Evolutionary conservation across 352 stramenopile species (phyloP), one percentile per base, ranked within the genome.

Genomic region (Phytophthora cajani): DNA sequence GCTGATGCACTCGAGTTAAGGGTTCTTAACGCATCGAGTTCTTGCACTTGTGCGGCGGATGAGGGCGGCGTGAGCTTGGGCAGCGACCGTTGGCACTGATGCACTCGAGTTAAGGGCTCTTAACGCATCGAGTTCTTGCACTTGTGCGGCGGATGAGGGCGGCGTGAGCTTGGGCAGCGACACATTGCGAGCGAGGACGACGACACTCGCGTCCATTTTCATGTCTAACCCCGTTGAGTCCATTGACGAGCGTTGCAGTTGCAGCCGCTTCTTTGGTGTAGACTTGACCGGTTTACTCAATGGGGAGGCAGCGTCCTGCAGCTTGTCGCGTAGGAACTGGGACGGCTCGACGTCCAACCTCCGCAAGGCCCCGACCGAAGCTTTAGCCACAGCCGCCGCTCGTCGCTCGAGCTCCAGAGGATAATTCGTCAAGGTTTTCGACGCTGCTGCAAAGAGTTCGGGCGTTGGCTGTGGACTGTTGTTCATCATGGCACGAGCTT

Each of bases 351-450:
- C 52, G 36, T 86, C 69, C 17, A 85, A 52, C n/a, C 64, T 62
- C 7, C 70, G 72, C 11, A 72, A 62, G 19, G 59, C 49, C 8
- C 53, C 51, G 14, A 38, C 36, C 6, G 67, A 52, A 47, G 8
- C 30, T 55, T 58, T 44, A 10, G 32, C 44, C 21, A 49, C 70
- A n/a, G 30, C 57, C 36, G 38, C 63, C 30, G 52, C 52, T 17
- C 75, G 77, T 40, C 72, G 66, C 33, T 84, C 73, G n/a, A 88
- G 33, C 50, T 89, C 81, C 33, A 80, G 47, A 7, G 78, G 74
- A 52, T 80, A 88, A 50, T 86, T 83, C 1, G 62, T 67, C 10
- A 78, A 52, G 0, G 54, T 58, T 49, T 59, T 68, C 6, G 67
- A 44, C 9, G 58, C 69, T 16, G 53, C 64, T 27, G 32, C 27